Conservation (phyloP, 192 early-diverging fungal species). For the Mortierella alpina region DNA sequence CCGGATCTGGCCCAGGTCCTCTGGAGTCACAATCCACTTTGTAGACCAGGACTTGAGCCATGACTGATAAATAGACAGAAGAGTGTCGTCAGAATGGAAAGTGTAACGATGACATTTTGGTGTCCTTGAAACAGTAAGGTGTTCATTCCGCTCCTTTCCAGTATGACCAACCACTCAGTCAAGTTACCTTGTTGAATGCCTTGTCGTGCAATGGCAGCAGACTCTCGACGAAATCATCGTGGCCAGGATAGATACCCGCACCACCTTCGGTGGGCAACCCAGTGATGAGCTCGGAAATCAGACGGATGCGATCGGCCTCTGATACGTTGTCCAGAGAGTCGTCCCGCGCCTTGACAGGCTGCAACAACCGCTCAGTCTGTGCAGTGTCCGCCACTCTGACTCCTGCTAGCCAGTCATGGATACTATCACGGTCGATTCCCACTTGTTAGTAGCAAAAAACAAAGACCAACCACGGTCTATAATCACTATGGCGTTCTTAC, state of each 20-base stretch:
- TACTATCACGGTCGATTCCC: slow-evolving; percentile 35
- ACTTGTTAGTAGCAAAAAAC: neutral
- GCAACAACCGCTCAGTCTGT: slow-evolving; percentile 15
- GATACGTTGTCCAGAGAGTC: slow-evolving; percentile 44
- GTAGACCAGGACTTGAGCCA: slow-evolving; percentile 87
- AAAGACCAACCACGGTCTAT: neutral
- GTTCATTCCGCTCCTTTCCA: no score
- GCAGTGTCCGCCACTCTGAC: slow-evolving; percentile 62
- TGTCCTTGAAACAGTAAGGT: neutral
- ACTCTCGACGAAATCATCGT: slow-evolving; percentile 67
- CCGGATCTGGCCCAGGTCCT: slow-evolving; percentile 79
- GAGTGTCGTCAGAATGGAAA: neutral
- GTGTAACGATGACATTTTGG: neutral
- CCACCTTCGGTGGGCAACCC: slow-evolving; percentile 66
- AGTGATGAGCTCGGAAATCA: slow-evolving; percentile 74
- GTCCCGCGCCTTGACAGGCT: slow-evolving; percentile 22
- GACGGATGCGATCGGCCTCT: slow-evolving; percentile 66
- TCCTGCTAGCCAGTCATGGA: slow-evolving; percentile 78
- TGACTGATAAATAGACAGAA: slow-evolving; percentile 36
- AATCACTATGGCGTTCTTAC: slow-evolving; percentile 12
- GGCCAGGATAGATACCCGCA: slow-evolving; percentile 62
- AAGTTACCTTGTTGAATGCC: slow-evolving; percentile 74
- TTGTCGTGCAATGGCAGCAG: slow-evolving; percentile 84
- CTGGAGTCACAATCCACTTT: slow-evolving; percentile 80
- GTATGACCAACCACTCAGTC: neutral